These are phyloP conservation scores for Botryobasidium botryosum DNA, from an alignment of 768 basidiomycete genomes.

Conservation along the genomic window DNA sequence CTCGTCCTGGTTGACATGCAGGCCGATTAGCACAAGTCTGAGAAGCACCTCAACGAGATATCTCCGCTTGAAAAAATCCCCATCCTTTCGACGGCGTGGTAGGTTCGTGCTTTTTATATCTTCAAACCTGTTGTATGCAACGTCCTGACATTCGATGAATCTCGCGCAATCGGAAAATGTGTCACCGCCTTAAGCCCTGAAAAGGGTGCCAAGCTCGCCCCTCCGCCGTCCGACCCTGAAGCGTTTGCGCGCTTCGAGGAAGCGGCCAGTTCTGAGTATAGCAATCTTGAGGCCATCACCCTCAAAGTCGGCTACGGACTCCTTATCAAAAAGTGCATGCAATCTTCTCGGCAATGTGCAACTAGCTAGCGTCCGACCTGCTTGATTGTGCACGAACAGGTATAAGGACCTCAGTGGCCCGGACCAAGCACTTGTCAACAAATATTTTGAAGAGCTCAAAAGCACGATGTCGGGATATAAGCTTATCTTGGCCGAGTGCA, in stretches of 20 bases:
- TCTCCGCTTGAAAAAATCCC: too few species aligned
- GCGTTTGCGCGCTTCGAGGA: slow-evolving; percentile 33
- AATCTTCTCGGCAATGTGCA: not conserved
- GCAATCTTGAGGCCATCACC: slow-evolving; percentile 33
- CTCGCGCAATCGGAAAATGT: slow-evolving; percentile 44
- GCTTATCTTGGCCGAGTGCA: slow-evolving; percentile 1
- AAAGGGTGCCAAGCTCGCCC: slow-evolving; percentile 35
- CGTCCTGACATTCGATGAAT: too few species aligned
- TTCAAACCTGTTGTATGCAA: too few species aligned
- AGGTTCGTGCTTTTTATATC: too few species aligned
- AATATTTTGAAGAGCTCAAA: not conserved
- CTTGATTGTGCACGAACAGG: not conserved
- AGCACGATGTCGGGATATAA: not conserved
- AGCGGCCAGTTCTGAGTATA: slow-evolving; percentile 30
- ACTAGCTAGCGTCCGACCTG: too few species aligned
- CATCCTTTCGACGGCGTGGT: too few species aligned
- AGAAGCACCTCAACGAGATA: too few species aligned
- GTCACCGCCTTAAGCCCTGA: slow-evolving; percentile 34
- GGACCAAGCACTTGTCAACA: too few species aligned
- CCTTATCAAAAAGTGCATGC: slow-evolving; percentile 12
- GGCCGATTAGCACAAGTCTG: too few species aligned
- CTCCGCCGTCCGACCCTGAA: slow-evolving; percentile 22
- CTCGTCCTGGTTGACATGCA: too few species aligned
- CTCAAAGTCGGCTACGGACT: slow-evolving; percentile 10
- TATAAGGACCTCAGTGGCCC: too few species aligned